Evolutionary conservation across 768 basidiomycete species (phyloP).

Genomic region (Tylopilus vinaceipallidus): DNA sequence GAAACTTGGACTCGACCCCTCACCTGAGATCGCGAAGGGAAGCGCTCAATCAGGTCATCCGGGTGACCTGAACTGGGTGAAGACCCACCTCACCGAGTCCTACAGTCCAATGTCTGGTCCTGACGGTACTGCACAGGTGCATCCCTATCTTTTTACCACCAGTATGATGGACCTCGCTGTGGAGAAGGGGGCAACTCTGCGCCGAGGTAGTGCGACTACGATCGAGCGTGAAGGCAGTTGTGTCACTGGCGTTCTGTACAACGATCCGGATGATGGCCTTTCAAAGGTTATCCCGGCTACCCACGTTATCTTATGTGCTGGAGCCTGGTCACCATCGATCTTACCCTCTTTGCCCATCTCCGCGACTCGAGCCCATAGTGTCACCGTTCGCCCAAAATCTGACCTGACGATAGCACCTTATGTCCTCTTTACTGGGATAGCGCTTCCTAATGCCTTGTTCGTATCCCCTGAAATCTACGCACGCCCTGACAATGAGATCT

Average conservation of each 20-base stretch:
- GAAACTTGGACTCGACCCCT: constrained; percentile 43
- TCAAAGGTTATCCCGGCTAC: constrained; percentile 51
- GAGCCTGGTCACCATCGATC: constrained; percentile 78
- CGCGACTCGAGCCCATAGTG: constrained; percentile 71
- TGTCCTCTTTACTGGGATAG: constrained; percentile 81
- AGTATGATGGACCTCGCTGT: constrained; percentile 67
- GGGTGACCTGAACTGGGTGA: constrained; percentile 52
- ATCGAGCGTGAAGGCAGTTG: constrained; percentile 42
- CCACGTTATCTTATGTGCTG: constrained; percentile 75
- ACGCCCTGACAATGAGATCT: constrained; percentile 66
- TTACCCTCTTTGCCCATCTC: constrained; percentile 54
- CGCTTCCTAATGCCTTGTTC: constrained; percentile 29
- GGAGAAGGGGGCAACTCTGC: constrained; percentile 48
- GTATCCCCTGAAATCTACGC: constrained; percentile 71
- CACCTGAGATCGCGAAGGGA: constrained; percentile 7
- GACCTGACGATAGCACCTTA: constrained; percentile 60
- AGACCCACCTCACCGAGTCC: constrained; percentile 53
- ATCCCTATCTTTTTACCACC: constrained; percentile 71
- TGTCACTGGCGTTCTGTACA: constrained; percentile 49
- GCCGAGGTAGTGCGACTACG: constrained; percentile 44
- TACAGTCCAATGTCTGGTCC: constrained; percentile 57
- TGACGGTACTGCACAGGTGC: constrained; percentile 69
- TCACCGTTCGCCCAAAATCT: constrained; percentile 54
- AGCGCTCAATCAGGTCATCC: constrained; percentile 41
- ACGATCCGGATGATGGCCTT: constrained; percentile 20